A percentile compares a stretch with the other conserved stretches of the same genome.
Evolutionary conservation across 768 basidiomycete species (phyloP).

Genomic region (Collybia nuda): DNA sequence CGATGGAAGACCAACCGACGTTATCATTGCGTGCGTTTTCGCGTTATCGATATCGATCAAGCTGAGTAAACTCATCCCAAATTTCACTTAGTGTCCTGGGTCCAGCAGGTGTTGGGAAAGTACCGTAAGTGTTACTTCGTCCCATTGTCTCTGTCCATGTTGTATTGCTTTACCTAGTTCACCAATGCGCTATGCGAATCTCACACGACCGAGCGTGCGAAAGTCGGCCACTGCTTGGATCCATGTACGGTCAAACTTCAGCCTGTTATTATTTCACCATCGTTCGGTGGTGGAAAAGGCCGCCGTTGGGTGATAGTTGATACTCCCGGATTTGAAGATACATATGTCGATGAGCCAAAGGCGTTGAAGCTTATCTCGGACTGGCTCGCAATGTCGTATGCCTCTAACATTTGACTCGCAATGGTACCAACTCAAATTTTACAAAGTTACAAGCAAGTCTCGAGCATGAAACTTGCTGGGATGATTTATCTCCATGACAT

Average conservation of each 20-base stretch:
- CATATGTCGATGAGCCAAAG: slow-evolving; percentile 6
- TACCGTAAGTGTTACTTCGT: slow-evolving; percentile 16
- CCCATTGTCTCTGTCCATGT: background rate
- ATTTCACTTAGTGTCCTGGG: slow-evolving; percentile 30
- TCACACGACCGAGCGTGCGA: slow-evolving; percentile 5
- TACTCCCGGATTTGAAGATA: slow-evolving; percentile 17
- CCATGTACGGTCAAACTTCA: slow-evolving; percentile 21
- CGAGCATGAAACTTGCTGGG: slow-evolving; percentile 8
- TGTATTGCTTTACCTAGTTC: slow-evolving; percentile 15
- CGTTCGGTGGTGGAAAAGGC: background rate
- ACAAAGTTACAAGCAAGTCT: slow-evolving; percentile 3
- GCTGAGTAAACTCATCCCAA: too few species aligned
- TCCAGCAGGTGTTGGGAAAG: slow-evolving; percentile 28
- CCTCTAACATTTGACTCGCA: background rate
- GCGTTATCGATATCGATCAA: too few species aligned
- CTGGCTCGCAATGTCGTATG: slow-evolving; percentile 13
- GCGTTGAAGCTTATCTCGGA: slow-evolving; percentile 8
- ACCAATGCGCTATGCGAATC: slow-evolving; percentile 1
- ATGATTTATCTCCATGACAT: slow-evolving; percentile 11
- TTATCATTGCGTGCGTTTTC: too few species aligned
- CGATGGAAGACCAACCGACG: too few species aligned
- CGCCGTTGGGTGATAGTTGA: slow-evolving; percentile 12
- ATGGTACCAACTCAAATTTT: background rate
- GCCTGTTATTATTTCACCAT: slow-evolving; percentile 8
- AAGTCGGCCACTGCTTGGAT: slow-evolving; percentile 20